A percentile compares a stretch with the other conserved stretches of the same genome.
phyloP scores from a whole-genome alignment of 169 alveolate species.

The Fabrea salina region DNA sequence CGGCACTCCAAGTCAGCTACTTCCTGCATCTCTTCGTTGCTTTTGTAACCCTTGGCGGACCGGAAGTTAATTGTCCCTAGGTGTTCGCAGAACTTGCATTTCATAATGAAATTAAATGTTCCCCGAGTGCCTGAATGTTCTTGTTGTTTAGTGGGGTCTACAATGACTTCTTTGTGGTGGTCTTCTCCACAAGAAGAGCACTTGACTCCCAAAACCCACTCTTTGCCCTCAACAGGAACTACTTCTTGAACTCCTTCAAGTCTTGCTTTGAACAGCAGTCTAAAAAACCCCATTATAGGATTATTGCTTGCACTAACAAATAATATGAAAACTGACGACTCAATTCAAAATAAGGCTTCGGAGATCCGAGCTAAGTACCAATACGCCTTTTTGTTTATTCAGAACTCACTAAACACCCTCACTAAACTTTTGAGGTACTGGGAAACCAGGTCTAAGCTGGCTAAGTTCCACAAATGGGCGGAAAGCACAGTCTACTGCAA shows the following conservation, averaged over 20 bases:
- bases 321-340: too few relatives aligned
- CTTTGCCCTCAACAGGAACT: background rate
- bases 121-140: background rate
- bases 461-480: too few relatives aligned
- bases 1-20: background rate
- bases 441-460: too few relatives aligned
- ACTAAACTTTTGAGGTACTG: too few relatives aligned
- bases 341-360: too few relatives aligned
- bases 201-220: background rate
- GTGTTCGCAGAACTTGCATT: background rate
- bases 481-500: too few relatives aligned
- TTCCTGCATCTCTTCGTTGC: background rate
- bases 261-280: background rate
- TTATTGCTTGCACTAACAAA: too few relatives aligned
- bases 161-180: background rate
- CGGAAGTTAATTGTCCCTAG: background rate
- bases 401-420: too few relatives aligned
- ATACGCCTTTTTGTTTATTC: too few relatives aligned
- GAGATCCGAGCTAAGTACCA: too few relatives aligned
- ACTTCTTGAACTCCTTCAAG: background rate
- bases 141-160: background rate
- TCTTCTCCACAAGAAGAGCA: conserved; percentile 1
- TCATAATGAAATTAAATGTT: background rate
- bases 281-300: background rate
- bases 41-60: background rate